Conservation (phyloP, 371 early-diverging fungal genomes). For the Lichtheimia ornata region DNA sequence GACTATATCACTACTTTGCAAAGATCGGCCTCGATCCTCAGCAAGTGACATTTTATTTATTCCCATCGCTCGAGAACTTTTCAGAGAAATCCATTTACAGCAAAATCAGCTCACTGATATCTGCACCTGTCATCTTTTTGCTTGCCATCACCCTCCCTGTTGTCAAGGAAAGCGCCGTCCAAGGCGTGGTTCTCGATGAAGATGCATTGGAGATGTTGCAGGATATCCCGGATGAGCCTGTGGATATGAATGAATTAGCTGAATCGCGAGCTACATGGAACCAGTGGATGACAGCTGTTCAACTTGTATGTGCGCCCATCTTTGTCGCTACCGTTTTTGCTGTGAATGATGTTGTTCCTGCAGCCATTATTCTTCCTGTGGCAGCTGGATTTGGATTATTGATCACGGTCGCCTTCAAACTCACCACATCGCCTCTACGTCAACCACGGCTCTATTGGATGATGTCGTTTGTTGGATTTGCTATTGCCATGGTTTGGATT, state of each 20-base stretch:
- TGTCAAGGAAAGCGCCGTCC: constrained; percentile 42
- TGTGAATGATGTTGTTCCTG: constrained; percentile 18
- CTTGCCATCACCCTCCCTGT: constrained; percentile 62
- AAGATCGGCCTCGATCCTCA: constrained; percentile 7
- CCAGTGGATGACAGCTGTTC: constrained; percentile 51
- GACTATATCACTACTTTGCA: neutral
- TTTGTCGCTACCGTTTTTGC: constrained; percentile 38
- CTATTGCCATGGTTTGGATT: constrained; percentile 76
- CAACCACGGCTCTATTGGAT: constrained; percentile 46
- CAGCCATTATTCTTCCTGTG: constrained; percentile 28
- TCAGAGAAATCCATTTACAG: constrained; percentile 49
- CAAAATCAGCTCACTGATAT: constrained; percentile 53
- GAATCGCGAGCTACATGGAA: constrained; percentile 29
- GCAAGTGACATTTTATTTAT: constrained; percentile 32
- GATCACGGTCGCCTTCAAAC: constrained; percentile 21
- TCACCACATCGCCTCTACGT: constrained; percentile 28
- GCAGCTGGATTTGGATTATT: constrained; percentile 23
- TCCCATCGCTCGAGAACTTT: constrained; percentile 58
- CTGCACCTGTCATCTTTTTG: constrained; percentile 56
- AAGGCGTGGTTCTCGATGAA: constrained; percentile 25
- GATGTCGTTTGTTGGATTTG: constrained; percentile 72
- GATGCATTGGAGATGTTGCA: constrained; percentile 30
- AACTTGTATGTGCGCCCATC: constrained; percentile 39
- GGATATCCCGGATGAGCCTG: constrained; percentile 19
- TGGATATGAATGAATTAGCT: constrained; percentile 16